Conservation (phyloP, 23 red algal species). For the Agarophyton chilense region DNA sequence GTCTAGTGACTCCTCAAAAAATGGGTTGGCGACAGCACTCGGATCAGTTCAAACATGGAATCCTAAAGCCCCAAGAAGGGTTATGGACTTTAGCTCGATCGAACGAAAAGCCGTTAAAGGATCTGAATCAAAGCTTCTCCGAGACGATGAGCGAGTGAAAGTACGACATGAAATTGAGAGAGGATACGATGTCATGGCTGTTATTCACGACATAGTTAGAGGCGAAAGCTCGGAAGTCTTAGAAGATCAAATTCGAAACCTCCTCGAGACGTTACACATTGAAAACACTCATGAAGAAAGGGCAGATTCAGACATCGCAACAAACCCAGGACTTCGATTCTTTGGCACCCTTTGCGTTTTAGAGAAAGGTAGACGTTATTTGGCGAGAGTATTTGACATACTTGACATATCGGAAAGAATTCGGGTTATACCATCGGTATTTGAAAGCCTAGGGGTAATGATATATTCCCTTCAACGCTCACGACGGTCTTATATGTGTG, state of each 20-base stretch:
- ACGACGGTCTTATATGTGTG: not conserved
- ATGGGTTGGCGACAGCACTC: slow-evolving; percentile 45
- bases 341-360: slow-evolving; percentile 56
- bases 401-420: slow-evolving; percentile 45
- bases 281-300: not conserved
- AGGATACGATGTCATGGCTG: slow-evolving; percentile 70
- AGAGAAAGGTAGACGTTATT: slow-evolving; percentile 47
- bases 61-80: slow-evolving; percentile 59
- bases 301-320: not conserved
- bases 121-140: slow-evolving; percentile 7
- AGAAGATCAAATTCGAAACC: slow-evolving; percentile 13
- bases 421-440: slow-evolving; percentile 46
- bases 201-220: slow-evolving; percentile 58
- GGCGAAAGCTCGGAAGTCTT: slow-evolving; percentile 46
- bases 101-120: slow-evolving; percentile 17
- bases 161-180: slow-evolving; percentile 57
- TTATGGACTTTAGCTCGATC: slow-evolving; percentile 63
- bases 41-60: slow-evolving; percentile 74
- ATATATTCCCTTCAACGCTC: slow-evolving; percentile 44
- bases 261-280: slow-evolving; percentile 33
- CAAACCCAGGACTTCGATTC: slow-evolving; percentile 8
- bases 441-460: slow-evolving; percentile 53
- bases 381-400: slow-evolving; percentile 45
- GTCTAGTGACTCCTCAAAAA: slow-evolving; percentile 22
- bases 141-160: slow-evolving; percentile 60